phyloP scores from a whole-genome alignment of 768 basidiomycete species.

The Termitomyces eurrhizus region DNA sequence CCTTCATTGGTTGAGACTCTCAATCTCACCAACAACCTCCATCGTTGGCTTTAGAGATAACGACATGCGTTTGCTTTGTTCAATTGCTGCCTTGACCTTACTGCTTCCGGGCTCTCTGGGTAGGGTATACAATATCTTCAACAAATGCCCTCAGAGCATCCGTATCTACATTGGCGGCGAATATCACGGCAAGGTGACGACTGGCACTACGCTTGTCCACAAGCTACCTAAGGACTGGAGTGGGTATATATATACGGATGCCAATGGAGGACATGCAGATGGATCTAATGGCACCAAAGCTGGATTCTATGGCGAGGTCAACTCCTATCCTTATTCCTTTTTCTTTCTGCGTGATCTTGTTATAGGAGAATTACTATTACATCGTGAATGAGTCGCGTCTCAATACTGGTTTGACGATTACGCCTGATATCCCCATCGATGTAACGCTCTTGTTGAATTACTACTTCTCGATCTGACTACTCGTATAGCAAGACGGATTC shows the following conservation, averaged over 20 bases:
- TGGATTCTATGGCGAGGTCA: conserved; percentile 24
- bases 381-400: conserved; percentile 27
- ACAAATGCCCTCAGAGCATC: not conserved
- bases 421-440: conserved; percentile 18
- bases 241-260: conserved; percentile 25
- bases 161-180: conserved; percentile 4
- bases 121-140: conserved; percentile 14
- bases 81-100: not conserved
- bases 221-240: conserved; percentile 18
- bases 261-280: conserved; percentile 21
- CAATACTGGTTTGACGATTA: conserved; percentile 30
- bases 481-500: conserved; percentile 15
- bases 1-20: not conserved
- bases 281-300: conserved; percentile 22
- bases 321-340: not conserved
- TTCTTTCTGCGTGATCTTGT: not conserved
- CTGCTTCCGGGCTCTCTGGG: not conserved
- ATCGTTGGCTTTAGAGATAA: not conserved
- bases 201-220: conserved; percentile 1
- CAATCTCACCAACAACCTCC: not conserved
- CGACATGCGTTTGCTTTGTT: not conserved
- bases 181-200: conserved; percentile 9
- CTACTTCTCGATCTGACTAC: not conserved
- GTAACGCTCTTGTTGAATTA: not conserved
- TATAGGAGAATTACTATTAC: conserved; percentile 25